These are phyloP conservation scores for Biscogniauxia mediterranea DNA, from an alignment of 2,329 filamentous ascomycete genomes.

Conservation along the genomic window DNA sequence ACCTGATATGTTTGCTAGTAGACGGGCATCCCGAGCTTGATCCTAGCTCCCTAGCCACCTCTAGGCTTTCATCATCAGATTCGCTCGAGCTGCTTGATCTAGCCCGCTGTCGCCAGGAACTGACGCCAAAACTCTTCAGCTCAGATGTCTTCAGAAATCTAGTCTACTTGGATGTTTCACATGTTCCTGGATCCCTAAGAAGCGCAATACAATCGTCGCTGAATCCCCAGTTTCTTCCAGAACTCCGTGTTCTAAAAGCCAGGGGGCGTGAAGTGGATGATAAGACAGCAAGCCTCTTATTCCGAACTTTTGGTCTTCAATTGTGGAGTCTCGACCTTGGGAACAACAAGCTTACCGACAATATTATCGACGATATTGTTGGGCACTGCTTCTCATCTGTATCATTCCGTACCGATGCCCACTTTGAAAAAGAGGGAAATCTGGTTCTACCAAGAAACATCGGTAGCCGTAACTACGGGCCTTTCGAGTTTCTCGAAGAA, in stretches of 20 bases:
- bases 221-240: slow-evolving; percentile 38
- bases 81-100: slow-evolving; percentile 46
- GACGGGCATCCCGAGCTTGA: slow-evolving; percentile 48
- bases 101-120: slow-evolving; percentile 37
- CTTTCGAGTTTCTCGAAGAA: slow-evolving; percentile 46
- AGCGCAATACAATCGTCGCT: slow-evolving; percentile 35
- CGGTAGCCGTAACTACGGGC: slow-evolving; percentile 38
- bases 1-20: slow-evolving; percentile 45
- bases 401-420: slow-evolving; percentile 35
- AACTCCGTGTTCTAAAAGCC: slow-evolving; percentile 52
- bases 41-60: slow-evolving; percentile 35
- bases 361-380: slow-evolving; percentile 34
- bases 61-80: slow-evolving; percentile 7
- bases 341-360: slow-evolving; percentile 52
- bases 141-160: slow-evolving; percentile 38
- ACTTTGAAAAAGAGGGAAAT: slow-evolving; percentile 47
- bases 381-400: slow-evolving; percentile 33
- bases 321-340: slow-evolving; percentile 59
- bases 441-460: slow-evolving; percentile 30
- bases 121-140: slow-evolving; percentile 41
- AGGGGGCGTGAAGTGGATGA: slow-evolving; percentile 48
- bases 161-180: slow-evolving; percentile 54
- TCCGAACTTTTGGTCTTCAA: slow-evolving; percentile 36
- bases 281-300: slow-evolving; percentile 30
- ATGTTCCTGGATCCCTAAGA: slow-evolving; percentile 44